Evolutionary conservation across 768 basidiomycete species (phyloP).

Genomic region (Leccinum variicolor): DNA sequence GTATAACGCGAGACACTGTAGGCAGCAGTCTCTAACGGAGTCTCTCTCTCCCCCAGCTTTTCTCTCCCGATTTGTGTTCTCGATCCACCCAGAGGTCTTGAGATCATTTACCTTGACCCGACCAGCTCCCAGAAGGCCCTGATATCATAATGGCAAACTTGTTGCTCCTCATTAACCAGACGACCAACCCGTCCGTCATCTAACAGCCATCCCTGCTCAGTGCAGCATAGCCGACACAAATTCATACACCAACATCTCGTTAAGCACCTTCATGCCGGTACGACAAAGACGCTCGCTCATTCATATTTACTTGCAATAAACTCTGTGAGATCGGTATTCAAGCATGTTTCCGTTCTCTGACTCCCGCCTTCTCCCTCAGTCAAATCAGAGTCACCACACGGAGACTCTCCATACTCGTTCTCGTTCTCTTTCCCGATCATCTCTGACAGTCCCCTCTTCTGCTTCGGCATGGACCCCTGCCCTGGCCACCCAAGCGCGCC

Average conservation of each 20-base stretch:
- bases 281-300: background rate
- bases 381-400: constrained; percentile 26
- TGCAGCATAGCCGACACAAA: constrained; percentile 36
- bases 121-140: constrained; percentile 44
- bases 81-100: background rate
- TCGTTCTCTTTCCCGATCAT: constrained; percentile 21
- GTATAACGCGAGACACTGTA: constrained; percentile 4
- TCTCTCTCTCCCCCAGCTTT: constrained; percentile 33
- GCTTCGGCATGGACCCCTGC: constrained; percentile 32
- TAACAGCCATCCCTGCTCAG: no score
- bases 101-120: constrained; percentile 3
- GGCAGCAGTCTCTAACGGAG: constrained; percentile 39
- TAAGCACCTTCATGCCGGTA: constrained; percentile 59
- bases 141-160: constrained; percentile 50
- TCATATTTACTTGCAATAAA: background rate
- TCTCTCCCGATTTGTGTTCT: constrained; percentile 37
- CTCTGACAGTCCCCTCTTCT: constrained; percentile 9
- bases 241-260: constrained; percentile 53
- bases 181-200: constrained; percentile 37
- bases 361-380: constrained; percentile 16
- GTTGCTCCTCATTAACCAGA: constrained; percentile 35
- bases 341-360: background rate
- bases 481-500: constrained; percentile 23
- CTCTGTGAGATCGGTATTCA: no score
- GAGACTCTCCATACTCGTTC: constrained; percentile 18